Percentiles rank a stretch among this genome's conserved stretches.
phyloP scores from a whole-genome alignment of 1,284 basidiomycete species.

The Ceratobasidium sp. region DNA sequence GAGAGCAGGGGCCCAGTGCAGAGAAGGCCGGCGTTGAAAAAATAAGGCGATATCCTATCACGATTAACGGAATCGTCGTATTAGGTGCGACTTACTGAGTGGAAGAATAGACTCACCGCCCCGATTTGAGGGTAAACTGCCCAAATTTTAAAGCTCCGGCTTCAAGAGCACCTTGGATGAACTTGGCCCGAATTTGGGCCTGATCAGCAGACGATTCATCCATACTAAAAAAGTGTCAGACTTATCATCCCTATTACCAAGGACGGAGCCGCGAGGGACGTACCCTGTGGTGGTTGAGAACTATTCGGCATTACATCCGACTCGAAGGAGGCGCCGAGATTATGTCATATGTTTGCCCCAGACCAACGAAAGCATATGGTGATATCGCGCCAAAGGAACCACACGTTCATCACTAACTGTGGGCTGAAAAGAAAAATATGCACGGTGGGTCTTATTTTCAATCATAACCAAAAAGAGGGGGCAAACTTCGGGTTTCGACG shows the following conservation, averaged over 20 bases:
- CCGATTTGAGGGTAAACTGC: conserved; percentile 92
- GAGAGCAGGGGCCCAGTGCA: conserved; percentile 87
- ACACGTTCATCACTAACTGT: no score
- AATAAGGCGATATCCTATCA: conserved; percentile 88
- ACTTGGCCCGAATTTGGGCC: conserved; percentile 54
- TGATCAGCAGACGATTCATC: background rate
- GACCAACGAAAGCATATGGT: background rate
- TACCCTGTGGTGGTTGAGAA: background rate
- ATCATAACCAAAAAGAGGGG: no score
- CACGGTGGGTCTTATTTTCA: no score
- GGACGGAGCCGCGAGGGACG: background rate
- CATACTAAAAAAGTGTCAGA: background rate
- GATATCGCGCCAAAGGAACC: no score
- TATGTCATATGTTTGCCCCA: background rate
- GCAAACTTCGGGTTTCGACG: no score
- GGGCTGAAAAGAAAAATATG: no score
- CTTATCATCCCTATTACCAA: background rate
- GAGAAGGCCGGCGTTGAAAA: conserved; percentile 94
- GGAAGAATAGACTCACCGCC: conserved; percentile 73
- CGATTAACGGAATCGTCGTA: conserved; percentile 28
- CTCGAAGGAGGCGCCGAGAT: background rate
- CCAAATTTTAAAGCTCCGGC: conserved; percentile 89
- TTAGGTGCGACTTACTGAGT: conserved; percentile 23
- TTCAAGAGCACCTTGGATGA: conserved; percentile 64
- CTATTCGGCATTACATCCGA: background rate